Evolutionary conservation across 2,329 filamentous ascomycete species (phyloP).

Genomic region (Cercospora berteroae): DNA sequence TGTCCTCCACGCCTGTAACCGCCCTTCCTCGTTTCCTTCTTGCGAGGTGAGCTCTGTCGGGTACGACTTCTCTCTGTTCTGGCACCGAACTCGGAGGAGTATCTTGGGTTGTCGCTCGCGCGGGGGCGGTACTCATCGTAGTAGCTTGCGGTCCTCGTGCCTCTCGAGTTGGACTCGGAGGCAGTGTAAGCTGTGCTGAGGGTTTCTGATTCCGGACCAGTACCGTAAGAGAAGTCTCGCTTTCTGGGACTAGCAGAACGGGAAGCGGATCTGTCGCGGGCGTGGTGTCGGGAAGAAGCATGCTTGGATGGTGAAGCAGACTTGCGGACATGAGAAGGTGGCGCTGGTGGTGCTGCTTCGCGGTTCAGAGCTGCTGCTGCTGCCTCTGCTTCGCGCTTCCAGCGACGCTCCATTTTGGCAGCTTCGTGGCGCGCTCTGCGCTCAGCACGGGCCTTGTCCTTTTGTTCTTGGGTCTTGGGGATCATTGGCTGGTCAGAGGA

Average conservation of each 20-base stretch:
- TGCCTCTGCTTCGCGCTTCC: constrained; percentile 43
- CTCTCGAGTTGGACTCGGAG: constrained; percentile 20
- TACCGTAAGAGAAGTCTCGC: constrained; percentile 37
- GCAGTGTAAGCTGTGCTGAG: constrained; percentile 43
- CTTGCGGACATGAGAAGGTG: constrained; percentile 27
- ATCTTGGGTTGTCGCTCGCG: constrained; percentile 29
- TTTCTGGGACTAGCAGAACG: constrained; percentile 37
- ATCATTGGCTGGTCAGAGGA: constrained; percentile 42
- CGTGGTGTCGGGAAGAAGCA: constrained; percentile 30
- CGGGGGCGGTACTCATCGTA: constrained; percentile 39
- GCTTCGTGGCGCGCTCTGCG: constrained; percentile 41
- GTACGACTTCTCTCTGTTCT: constrained; percentile 21
- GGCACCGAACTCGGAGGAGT: constrained; percentile 22
- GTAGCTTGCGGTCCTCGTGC: constrained; percentile 34
- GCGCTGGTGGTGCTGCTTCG: constrained; percentile 30
- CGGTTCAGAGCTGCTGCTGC: constrained; percentile 38
- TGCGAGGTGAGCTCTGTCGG: constrained; percentile 38
- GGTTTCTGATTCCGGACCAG: constrained; percentile 35
- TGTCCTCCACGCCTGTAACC: constrained; percentile 32
- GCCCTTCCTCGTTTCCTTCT: constrained; percentile 34
- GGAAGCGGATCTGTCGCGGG: constrained; percentile 23
- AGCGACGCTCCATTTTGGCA: constrained; percentile 40
- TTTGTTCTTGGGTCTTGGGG: constrained; percentile 30
- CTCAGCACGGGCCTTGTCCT: constrained; percentile 43
- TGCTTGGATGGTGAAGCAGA: constrained; percentile 31